phyloP scores from a whole-genome alignment of 1,139 yeast species.

The Taphrina confusa region DNA sequence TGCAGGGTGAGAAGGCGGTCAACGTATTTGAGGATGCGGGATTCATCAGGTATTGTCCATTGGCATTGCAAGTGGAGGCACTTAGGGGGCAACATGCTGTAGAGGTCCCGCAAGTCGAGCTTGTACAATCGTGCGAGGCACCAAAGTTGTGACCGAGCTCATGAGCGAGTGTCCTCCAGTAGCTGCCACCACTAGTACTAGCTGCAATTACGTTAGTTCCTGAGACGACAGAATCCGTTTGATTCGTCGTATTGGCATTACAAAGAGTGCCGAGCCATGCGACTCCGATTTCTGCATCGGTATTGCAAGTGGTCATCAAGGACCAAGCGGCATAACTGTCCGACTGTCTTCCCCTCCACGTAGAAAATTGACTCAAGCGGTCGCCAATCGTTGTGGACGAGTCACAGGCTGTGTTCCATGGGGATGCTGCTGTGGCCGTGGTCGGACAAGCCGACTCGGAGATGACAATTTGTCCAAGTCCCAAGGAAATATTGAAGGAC shows the following conservation, averaged over 20 bases:
- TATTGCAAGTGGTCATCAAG: conserved; percentile 47
- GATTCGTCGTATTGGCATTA: conserved; percentile 38
- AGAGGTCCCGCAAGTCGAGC: conserved; percentile 45
- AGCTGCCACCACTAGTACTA: conserved; percentile 43
- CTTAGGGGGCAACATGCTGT: conserved; percentile 48
- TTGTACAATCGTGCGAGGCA: conserved; percentile 51
- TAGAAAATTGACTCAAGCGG: conserved; percentile 45
- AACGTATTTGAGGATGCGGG: conserved; percentile 45
- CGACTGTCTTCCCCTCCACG: conserved; percentile 45
- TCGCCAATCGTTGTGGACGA: conserved; percentile 42
- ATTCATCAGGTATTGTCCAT: conserved; percentile 48
- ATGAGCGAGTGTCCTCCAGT: conserved; percentile 50
- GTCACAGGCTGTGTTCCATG: conserved; percentile 47
- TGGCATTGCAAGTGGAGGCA: conserved; percentile 45
- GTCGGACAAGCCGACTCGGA: conserved; percentile 43
- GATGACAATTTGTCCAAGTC: conserved; percentile 43
- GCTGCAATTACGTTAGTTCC: conserved; percentile 48
- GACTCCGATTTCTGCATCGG: conserved; percentile 48
- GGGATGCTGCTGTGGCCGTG: conserved; percentile 38
- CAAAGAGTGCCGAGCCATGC: conserved; percentile 51
- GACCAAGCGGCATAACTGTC: conserved; percentile 50
- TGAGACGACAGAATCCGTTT: conserved; percentile 42
- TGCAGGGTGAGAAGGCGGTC: conserved; percentile 47
- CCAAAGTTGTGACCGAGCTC: conserved; percentile 49
- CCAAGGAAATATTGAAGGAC: conserved; percentile 48